phyloP scores from a whole-genome alignment of 768 basidiomycete species.

The Podaxis sp. region DNA sequence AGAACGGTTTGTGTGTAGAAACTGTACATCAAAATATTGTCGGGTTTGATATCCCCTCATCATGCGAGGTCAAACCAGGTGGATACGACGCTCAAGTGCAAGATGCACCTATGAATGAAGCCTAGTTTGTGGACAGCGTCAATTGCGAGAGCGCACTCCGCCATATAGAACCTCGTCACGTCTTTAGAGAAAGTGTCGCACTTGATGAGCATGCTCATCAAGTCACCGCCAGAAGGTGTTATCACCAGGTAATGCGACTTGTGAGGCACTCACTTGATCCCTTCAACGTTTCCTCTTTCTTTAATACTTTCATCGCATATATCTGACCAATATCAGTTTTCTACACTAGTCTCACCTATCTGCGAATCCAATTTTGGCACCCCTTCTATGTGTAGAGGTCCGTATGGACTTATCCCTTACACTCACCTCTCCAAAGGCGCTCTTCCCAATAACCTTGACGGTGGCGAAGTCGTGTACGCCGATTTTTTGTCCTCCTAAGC shows the following conservation, averaged over 20 bases:
- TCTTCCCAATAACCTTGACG: conserved; percentile 98
- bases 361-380: not conserved
- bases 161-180: conserved; percentile 96
- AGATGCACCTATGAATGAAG: conserved; percentile 87
- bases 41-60: conserved; percentile 94
- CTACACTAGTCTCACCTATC: conserved; percentile 86
- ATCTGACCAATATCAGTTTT: conserved; percentile 97
- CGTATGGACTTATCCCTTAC: not conserved
- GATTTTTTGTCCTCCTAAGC: conserved; percentile 78
- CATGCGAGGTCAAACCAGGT: not conserved
- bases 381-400: not conserved
- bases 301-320: conserved; percentile 97
- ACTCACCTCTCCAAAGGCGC: conserved; percentile 94
- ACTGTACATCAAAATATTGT: conserved; percentile 72
- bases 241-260: not conserved
- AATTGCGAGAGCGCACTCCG: conserved; percentile 96
- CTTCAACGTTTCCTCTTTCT: conserved; percentile 99
- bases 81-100: not conserved
- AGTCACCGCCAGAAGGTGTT: conserved; percentile 77
- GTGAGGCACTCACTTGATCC: conserved; percentile 67
- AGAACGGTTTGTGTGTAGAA: conserved; percentile 30
- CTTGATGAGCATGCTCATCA: conserved; percentile 99
- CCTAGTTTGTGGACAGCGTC: conserved; percentile 97
- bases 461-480: conserved; percentile 92
- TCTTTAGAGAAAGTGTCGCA: conserved; percentile 99